Evolutionary conservation across 805 yeast genomes (phyloP).

Genomic region (Zygoascus tannicola): DNA sequence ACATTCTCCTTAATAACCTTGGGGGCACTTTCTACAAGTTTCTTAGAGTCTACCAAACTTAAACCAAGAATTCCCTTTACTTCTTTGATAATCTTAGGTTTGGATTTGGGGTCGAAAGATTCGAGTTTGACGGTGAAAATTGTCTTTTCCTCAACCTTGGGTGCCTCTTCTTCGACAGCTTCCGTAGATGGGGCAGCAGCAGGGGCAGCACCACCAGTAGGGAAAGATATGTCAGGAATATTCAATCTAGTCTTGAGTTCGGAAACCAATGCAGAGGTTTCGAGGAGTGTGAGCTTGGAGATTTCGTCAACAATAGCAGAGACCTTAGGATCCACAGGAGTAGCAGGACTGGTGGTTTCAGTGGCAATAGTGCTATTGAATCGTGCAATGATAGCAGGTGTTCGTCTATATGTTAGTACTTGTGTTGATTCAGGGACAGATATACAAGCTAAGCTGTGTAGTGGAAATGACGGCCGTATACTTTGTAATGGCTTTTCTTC

Average conservation of each 20-base stretch:
- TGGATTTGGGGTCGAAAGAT: constrained; percentile 85
- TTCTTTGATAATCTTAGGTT: constrained; percentile 97
- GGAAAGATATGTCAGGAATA: constrained; percentile 87
- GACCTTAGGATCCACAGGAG: constrained; percentile 75
- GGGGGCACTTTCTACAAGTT: constrained; percentile 96
- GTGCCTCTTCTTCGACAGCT: constrained; percentile 66
- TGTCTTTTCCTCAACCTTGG: constrained; percentile 86
- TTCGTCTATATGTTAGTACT: not conserved
- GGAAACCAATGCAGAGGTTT: constrained; percentile 77
- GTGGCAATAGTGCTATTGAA: constrained; percentile 29
- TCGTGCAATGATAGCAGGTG: constrained; percentile 19
- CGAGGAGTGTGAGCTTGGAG: constrained; percentile 81
- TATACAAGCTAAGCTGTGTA: no score
- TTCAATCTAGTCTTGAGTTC: constrained; percentile 67
- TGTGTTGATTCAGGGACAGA: no score
- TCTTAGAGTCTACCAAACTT: constrained; percentile 93
- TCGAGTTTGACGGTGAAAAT: constrained; percentile 88
- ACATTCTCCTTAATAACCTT: constrained; percentile 91
- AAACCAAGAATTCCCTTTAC: constrained; percentile 85
- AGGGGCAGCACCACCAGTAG: constrained; percentile 55
- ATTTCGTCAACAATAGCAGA: constrained; percentile 81
- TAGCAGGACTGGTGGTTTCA: constrained; percentile 16
- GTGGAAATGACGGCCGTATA: no score
- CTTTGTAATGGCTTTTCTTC: no score
- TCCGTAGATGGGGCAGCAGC: constrained; percentile 58